phyloP scores from a whole-genome alignment of 139 green algal species.

The Chlorella sp. region DNA sequence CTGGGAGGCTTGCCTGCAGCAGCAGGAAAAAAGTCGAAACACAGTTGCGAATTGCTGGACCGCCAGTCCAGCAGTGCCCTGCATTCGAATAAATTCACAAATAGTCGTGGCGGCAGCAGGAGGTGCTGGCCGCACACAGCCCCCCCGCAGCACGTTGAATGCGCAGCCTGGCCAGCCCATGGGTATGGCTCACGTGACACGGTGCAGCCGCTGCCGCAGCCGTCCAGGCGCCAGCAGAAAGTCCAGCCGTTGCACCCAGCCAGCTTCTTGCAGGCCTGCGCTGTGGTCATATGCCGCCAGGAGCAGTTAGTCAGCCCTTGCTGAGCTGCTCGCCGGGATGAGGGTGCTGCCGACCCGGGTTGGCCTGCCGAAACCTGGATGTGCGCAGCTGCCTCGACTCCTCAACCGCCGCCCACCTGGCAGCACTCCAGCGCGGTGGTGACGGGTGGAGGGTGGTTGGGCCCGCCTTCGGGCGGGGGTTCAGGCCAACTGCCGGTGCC shows the following conservation, averaged over 20 bases:
- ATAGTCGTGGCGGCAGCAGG: too few species aligned
- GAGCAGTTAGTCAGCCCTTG: neutral
- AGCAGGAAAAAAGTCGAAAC: neutral
- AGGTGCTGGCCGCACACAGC: too few species aligned
- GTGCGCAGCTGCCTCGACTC: neutral
- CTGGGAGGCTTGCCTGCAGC: neutral
- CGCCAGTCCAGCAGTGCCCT: too few species aligned
- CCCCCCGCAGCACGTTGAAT: too few species aligned
- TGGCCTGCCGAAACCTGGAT: neutral
- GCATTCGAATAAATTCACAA: too few species aligned
- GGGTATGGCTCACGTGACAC: neutral
- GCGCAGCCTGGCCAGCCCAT: neutral
- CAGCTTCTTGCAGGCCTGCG: neutral
- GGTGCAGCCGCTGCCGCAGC: neutral
- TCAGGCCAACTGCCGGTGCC: neutral
- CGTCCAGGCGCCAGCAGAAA: conserved; percentile 7
- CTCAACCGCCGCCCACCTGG: neutral
- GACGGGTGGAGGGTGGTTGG: neutral
- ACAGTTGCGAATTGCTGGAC: neutral
- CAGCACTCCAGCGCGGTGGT: conserved; percentile 2
- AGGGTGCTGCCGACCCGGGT: neutral
- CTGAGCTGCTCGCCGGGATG: neutral
- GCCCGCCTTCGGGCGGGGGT: neutral
- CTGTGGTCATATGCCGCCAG: neutral
- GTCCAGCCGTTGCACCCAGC: neutral